Conservation (phyloP, 192 early-diverging fungal genomes). For the Entrophospora sp. region DNA sequence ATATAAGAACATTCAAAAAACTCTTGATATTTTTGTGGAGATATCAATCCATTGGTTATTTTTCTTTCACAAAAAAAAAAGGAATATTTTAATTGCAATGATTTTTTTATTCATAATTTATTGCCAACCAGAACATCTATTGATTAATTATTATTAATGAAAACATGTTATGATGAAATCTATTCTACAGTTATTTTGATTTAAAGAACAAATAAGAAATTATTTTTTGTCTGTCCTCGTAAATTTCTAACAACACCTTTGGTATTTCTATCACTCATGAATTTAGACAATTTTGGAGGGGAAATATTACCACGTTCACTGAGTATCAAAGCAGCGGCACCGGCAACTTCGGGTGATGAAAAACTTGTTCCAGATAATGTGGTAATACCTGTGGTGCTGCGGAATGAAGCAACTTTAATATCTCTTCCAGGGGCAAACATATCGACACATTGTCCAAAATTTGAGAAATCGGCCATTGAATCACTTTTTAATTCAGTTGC, state of each 20-base stretch:
- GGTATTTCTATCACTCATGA: not conserved
- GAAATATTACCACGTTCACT: not conserved
- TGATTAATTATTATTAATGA: no score
- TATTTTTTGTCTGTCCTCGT: not conserved
- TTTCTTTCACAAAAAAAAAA: no score
- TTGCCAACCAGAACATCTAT: no score
- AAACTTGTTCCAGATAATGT: constrained; percentile 87
- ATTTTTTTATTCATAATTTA: no score
- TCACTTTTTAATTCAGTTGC: constrained; percentile 66
- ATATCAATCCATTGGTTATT: no score
- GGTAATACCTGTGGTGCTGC: constrained; percentile 58
- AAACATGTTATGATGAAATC: no score
- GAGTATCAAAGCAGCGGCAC: constrained; percentile 55
- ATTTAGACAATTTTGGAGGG: not conserved
- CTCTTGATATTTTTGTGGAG: no score
- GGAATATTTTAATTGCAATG: no score
- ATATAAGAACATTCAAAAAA: no score
- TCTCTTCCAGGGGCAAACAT: constrained; percentile 85
- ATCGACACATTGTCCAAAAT: constrained; percentile 86
- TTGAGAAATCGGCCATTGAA: constrained; percentile 68
- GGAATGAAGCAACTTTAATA: constrained; percentile 43
- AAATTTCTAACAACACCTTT: not conserved
- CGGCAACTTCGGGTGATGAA: constrained; percentile 84
- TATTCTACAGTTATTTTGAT: no score
- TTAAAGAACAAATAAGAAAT: not conserved